Base-by-base conservation (phyloP, 257 asterid species). In the Nemophila menziesii region DNA sequence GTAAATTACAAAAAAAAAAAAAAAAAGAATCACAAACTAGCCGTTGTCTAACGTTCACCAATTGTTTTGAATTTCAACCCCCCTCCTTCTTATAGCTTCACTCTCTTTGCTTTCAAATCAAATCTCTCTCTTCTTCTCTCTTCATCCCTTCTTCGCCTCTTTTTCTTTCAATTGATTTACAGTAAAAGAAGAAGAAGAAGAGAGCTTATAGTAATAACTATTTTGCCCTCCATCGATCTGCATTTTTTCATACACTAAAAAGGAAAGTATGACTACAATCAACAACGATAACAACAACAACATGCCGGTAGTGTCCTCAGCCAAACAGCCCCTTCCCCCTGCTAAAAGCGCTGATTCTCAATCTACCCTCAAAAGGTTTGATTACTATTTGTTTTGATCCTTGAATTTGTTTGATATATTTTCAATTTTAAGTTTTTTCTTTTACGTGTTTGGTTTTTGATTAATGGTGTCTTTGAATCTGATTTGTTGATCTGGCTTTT, bases 251-350 rank as follows among this genome's bases (percentile, higher is more conserved):
- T 18, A 4, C 6, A 2, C 3, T 44, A 26, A 9, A 15, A 18
- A 18, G 46, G 16, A 36, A 42, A 29, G 34, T 39, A 84, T 77
- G 90, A 79, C 93, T 1, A 33, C 86, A 22, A 76, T 76, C 29
- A 82, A 78, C 62, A 55, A 79, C 55, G 63, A 65, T 17, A 55
- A 62, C 34, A 66, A 63, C 16, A 45, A 67, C 5, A 52, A 64
- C 15, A 50, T 41, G 33, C 62, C 51, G 3, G 54, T 27, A 16
- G 18, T 54, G 38, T 22, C 69, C 13, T 41, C 65, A 9, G 51
- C 58, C 2, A 71, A 71, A 48, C 62, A 66, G 33, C 41, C 71
- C 5, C 2, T 48, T n/a, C 51, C 63, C 17, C 0, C 71, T 19
- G 65, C 57, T 0, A 71, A 66, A 56, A 61, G 37, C 43, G 68